Evolutionary conservation across 805 yeast genomes (phyloP).

Genomic region (Metschnikowia gelsemii): DNA sequence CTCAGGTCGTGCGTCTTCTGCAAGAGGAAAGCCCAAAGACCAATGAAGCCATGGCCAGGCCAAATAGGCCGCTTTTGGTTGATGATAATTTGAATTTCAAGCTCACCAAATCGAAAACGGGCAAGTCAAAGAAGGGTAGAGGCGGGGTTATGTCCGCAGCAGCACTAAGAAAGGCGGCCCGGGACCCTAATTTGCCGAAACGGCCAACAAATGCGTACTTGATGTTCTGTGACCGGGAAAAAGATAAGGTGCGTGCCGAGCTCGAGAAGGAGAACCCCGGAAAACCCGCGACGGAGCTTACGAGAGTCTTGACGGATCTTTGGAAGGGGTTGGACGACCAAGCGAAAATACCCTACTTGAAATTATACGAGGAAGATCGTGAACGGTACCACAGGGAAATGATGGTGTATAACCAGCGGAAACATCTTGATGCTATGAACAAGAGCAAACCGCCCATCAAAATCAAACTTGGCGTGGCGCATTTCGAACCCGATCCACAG

Average conservation of each 20-base stretch:
- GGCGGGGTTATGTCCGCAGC: conserved; percentile 5
- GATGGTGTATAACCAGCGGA: conserved; percentile 45
- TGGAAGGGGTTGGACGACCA: conserved; percentile 77
- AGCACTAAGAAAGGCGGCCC: conserved; percentile 38
- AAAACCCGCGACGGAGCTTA: conserved; percentile 52
- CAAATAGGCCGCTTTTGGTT: conserved; percentile 38
- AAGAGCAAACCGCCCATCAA: background rate
- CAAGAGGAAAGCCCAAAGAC: conserved; percentile 22
- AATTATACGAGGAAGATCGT: conserved; percentile 75
- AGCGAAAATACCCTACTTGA: conserved; percentile 69
- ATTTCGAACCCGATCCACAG: background rate
- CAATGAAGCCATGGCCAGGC: conserved; percentile 39
- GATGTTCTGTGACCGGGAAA: conserved; percentile 82
- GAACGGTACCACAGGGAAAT: conserved; percentile 73
- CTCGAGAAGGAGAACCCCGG: conserved; percentile 54
- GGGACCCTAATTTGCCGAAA: conserved; percentile 85
- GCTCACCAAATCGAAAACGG: conserved; percentile 16
- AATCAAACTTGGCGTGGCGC: conserved; percentile 1
- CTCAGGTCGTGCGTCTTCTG: conserved; percentile 39
- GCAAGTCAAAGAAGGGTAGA: conserved; percentile 18
- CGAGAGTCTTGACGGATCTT: conserved; percentile 76
- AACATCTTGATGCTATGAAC: conserved; percentile 5
- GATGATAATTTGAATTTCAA: conserved; percentile 30
- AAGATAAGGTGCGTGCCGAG: conserved; percentile 63
- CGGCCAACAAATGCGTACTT: conserved; percentile 89